A percentile compares a stretch with the other conserved stretches of the same genome.
Conservation (phyloP, 768 basidiomycete species). For the Rubroboletus satanas region DNA sequence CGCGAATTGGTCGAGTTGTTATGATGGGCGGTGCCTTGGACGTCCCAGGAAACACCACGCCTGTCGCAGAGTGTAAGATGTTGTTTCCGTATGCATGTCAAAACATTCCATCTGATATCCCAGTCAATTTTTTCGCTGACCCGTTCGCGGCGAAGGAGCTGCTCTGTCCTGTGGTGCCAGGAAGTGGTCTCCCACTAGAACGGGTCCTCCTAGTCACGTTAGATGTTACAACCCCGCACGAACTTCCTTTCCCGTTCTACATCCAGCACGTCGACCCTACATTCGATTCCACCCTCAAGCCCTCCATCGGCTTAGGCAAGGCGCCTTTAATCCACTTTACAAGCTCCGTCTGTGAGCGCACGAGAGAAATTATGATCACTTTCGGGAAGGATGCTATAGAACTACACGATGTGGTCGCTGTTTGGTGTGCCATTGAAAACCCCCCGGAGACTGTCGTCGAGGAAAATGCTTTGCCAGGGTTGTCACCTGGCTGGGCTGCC, state of each 20-base stretch:
- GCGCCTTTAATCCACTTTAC: constrained; percentile 71
- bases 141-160: constrained; percentile 78
- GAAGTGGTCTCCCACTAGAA: constrained; percentile 53
- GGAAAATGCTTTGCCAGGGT: constrained; percentile 22
- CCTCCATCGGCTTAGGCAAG: constrained; percentile 49
- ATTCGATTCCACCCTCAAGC: constrained; percentile 46
- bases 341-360: constrained; percentile 70
- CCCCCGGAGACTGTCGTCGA: constrained; percentile 43
- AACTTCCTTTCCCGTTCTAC: constrained; percentile 70
- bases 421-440: constrained; percentile 82
- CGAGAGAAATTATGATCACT: constrained; percentile 70
- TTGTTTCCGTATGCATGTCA: neutral
- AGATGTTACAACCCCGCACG: constrained; percentile 79
- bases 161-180: constrained; percentile 39
- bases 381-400: constrained; percentile 86
- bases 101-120: neutral
- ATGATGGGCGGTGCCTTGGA: constrained; percentile 95
- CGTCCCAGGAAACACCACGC: constrained; percentile 82
- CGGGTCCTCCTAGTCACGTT: constrained; percentile 70
- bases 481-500: constrained; percentile 54
- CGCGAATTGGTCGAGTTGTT: constrained; percentile 68
- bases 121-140: constrained; percentile 87
- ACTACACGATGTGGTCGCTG: constrained; percentile 84
- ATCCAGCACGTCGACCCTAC: constrained; percentile 53
- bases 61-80: constrained; percentile 77